A percentile compares a stretch with the other conserved stretches of the same genome.
Evolutionary conservation across 192 early-diverging fungal species (phyloP).

Genomic region (Podila verticillata): DNA sequence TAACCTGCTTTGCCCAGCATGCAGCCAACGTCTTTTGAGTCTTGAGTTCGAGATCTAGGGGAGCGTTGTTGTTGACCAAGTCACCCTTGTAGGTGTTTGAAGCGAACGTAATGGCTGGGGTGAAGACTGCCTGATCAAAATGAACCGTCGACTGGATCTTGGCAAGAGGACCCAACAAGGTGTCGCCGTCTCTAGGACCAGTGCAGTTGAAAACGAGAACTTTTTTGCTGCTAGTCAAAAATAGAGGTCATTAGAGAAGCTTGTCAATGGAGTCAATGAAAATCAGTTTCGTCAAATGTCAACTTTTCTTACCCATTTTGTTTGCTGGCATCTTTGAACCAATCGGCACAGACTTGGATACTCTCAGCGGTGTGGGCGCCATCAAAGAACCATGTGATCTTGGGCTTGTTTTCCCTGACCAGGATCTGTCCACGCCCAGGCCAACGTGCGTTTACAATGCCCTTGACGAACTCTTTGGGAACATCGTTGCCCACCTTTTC

Average conservation of each 20-base stretch:
- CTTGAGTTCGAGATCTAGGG: conserved; percentile 63
- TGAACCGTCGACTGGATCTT: conserved; percentile 47
- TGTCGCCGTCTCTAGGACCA: conserved; percentile 70
- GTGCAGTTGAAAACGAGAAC: conserved; percentile 93
- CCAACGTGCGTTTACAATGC: conserved; percentile 77
- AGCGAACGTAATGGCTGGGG: conserved; percentile 71
- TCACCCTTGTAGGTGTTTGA: conserved; percentile 61
- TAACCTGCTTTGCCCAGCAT: conserved; percentile 58
- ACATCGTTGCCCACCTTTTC: conserved; percentile 42
- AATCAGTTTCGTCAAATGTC: too few species aligned
- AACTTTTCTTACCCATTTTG: conserved; percentile 8
- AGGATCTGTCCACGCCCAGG: conserved; percentile 91
- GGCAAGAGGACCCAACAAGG: conserved; percentile 75
- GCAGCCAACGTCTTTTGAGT: conserved; percentile 70
- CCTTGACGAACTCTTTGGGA: conserved; percentile 65
- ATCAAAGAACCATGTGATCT: conserved; percentile 84
- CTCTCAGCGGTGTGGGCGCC: conserved; percentile 96
- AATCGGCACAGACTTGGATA: conserved; percentile 66
- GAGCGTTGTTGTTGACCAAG: conserved; percentile 75
- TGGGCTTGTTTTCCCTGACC: conserved; percentile 52
- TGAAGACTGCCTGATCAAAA: conserved; percentile 82
- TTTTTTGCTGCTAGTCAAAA: conserved; percentile 28
- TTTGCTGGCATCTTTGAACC: conserved; percentile 56
- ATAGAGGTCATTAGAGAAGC: not conserved
- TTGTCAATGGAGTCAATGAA: too few species aligned